phyloP scores from a whole-genome alignment of 306 rosid species.

The Abrus pulchellus region DNA sequence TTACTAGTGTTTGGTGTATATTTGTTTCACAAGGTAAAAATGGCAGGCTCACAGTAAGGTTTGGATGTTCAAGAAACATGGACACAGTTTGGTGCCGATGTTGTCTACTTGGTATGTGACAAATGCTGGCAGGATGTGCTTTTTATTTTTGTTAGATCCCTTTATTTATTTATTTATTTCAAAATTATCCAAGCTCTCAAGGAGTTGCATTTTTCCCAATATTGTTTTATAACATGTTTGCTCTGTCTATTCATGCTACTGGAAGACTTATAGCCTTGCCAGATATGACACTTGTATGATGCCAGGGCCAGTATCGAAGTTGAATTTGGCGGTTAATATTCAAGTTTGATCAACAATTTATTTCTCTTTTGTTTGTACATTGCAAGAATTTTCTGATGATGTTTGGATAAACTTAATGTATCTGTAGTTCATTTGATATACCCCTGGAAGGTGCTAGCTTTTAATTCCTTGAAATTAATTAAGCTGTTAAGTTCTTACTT shows the following conservation, averaged over 20 bases:
- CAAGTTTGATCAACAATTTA: constrained; percentile 20
- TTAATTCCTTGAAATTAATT: background rate
- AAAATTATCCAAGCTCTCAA: constrained; percentile 27
- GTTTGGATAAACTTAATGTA: background rate
- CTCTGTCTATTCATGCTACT: constrained; percentile 35
- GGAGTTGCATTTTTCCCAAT: constrained; percentile 36
- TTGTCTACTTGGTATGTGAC: constrained; percentile 47
- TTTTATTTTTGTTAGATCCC: constrained; percentile 44
- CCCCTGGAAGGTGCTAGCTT: background rate
- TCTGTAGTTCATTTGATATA: background rate
- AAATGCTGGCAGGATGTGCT: constrained; percentile 48
- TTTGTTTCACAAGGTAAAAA: constrained; percentile 37
- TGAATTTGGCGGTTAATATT: constrained; percentile 7
- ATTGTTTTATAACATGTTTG: constrained; percentile 39
- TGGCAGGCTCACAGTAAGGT: constrained; percentile 43
- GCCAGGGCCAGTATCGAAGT: constrained; percentile 21
- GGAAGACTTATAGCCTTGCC: constrained; percentile 23
- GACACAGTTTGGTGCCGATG: constrained; percentile 26
- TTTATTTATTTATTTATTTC: background rate
- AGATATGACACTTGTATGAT: background rate
- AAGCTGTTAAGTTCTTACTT: background rate
- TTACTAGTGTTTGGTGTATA: constrained; percentile 41
- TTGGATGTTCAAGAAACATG: constrained; percentile 33
- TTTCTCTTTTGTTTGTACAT: background rate
- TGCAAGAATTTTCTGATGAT: constrained; percentile 18